Evolutionary conservation across 331 rosid species (phyloP).

Genomic region (Pyrus hybrid): DNA sequence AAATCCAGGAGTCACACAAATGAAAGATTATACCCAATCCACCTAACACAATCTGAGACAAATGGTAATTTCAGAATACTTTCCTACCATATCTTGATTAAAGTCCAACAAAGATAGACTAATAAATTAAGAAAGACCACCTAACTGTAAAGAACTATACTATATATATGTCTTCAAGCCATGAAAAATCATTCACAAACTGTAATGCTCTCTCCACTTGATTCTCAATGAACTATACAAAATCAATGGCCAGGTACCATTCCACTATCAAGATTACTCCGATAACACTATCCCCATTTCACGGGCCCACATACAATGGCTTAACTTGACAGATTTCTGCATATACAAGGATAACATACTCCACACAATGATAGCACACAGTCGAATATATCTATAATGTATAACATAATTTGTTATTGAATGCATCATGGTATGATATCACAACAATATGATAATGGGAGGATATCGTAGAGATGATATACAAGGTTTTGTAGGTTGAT

Average conservation of each 20-base stretch:
- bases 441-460: background rate
- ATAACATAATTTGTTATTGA: background rate
- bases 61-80: background rate
- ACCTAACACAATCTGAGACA: background rate
- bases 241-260: background rate
- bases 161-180: background rate
- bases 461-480: background rate
- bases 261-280: background rate
- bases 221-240: background rate
- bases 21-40: background rate
- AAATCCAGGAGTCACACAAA: background rate
- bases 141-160: background rate
- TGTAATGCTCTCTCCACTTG: too few relatives aligned
- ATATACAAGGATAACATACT: background rate
- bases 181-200: background rate
- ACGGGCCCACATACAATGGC: background rate
- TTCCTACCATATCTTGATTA: too few relatives aligned
- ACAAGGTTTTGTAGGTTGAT: background rate
- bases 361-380: background rate
- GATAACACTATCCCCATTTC: background rate
- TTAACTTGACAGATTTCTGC: background rate
- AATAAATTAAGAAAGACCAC: background rate
- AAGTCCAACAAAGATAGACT: too few relatives aligned
- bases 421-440: background rate
- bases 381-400: background rate